phyloP scores from a whole-genome alignment of 805 yeast species.

The Kuraishia hungarica region DNA sequence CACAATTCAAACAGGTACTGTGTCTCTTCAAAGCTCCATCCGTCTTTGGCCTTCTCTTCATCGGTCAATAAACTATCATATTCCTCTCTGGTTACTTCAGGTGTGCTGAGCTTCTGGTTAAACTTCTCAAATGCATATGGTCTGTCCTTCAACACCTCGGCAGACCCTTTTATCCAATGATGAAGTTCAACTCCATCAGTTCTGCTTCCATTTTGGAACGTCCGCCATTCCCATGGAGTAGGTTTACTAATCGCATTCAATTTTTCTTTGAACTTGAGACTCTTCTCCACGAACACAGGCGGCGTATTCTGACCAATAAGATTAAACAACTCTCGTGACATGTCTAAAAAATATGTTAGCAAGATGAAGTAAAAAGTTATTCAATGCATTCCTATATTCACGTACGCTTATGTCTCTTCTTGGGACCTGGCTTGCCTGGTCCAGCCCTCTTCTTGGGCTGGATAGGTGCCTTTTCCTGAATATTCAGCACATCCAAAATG shows the following conservation, averaged over 20 bases:
- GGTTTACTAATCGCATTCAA: slow-evolving; percentile 54
- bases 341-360: slow-evolving; percentile 13
- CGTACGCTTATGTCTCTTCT: slow-evolving; percentile 17
- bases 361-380: too few relatives aligned
- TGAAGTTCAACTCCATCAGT: slow-evolving; percentile 41
- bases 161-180: slow-evolving; percentile 86
- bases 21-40: slow-evolving; percentile 77
- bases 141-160: slow-evolving; percentile 30
- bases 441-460: slow-evolving; percentile 11
- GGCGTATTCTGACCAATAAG: slow-evolving; percentile 90
- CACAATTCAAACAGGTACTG: slow-evolving; percentile 68
- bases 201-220: slow-evolving; percentile 50
- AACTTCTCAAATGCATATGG: slow-evolving; percentile 70
- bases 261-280: slow-evolving; percentile 53
- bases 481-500: slow-evolving; percentile 69
- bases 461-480: slow-evolving; percentile 36
- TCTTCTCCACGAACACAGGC: slow-evolving; percentile 52
- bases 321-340: slow-evolving; percentile 84
- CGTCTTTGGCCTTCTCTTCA: slow-evolving; percentile 8
- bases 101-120: slow-evolving; percentile 61
- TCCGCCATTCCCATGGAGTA: slow-evolving; percentile 73
- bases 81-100: slow-evolving; percentile 55
- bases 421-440: slow-evolving; percentile 21
- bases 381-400: background rate
- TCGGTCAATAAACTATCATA: slow-evolving; percentile 44